These are phyloP conservation scores for Mrakia gelida DNA, from an alignment of 768 basidiomycete genomes.

Conservation along the genomic window DNA sequence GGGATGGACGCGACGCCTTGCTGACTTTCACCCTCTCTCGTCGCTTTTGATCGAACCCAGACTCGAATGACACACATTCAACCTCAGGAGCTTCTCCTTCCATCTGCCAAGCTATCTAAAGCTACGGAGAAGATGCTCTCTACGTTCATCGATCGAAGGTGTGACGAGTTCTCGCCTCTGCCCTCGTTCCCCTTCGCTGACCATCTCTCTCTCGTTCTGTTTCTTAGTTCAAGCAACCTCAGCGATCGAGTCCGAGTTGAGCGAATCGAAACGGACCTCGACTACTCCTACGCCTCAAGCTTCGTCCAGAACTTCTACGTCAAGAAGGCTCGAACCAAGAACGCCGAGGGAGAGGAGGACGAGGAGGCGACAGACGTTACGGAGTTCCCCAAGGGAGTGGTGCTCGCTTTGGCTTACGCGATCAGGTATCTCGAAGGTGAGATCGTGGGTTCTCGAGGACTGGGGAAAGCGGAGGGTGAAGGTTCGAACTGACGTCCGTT, in stretches of 20 bases:
- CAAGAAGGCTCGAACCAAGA: conserved; percentile 46
- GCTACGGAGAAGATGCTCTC: conserved; percentile 69
- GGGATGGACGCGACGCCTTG: too few species aligned
- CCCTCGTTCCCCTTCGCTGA: too few species aligned
- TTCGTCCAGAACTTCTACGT: conserved; percentile 64
- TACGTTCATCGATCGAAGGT: conserved; percentile 61
- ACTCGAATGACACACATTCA: conserved; percentile 79
- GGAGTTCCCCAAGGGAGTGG: conserved; percentile 42
- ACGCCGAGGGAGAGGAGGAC: conserved; percentile 43
- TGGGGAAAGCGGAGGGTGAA: too few species aligned
- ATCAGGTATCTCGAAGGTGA: conserved; percentile 42
- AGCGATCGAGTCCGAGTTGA: conserved; percentile 63
- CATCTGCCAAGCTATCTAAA: conserved; percentile 57
- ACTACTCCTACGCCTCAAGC: conserved; percentile 67
- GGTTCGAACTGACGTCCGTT: conserved; percentile 56
- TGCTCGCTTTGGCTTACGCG: conserved; percentile 38
- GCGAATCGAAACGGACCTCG: conserved; percentile 53
- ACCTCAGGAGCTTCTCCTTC: conserved; percentile 75
- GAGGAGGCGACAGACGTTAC: conserved; percentile 36
- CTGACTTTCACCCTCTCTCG: too few species aligned
- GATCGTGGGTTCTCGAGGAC: too few species aligned
- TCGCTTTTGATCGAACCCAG: conserved; percentile 45
- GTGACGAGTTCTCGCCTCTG: conserved; percentile 20
- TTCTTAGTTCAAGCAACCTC: conserved; percentile 5
- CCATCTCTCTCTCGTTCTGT: not conserved